phyloP scores from a whole-genome alignment of 1,284 basidiomycete species.

The Thelephora terrestris region DNA sequence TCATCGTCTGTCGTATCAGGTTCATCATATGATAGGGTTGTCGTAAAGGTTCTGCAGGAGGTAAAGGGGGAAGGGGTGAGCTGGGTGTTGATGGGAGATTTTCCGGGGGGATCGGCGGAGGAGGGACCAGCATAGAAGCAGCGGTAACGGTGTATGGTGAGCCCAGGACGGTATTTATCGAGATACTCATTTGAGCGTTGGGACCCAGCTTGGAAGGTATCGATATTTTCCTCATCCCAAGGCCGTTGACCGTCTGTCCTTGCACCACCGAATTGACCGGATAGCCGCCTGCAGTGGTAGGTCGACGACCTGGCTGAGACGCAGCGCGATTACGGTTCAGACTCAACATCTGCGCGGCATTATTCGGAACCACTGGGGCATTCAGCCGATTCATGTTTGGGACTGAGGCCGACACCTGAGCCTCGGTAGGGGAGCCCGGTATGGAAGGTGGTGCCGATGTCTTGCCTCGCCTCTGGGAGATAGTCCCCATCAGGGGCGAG shows the following conservation, averaged over 20 bases:
- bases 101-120: constrained; percentile 38
- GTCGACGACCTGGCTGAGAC: constrained; percentile 60
- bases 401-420: constrained; percentile 29
- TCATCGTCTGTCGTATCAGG: constrained; percentile 72
- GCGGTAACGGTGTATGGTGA: constrained; percentile 27
- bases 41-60: constrained; percentile 65
- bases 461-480: constrained; percentile 59
- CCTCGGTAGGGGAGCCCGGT: constrained; percentile 44
- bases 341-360: constrained; percentile 22
- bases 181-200: constrained; percentile 33
- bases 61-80: constrained; percentile 59
- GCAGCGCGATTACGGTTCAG: constrained; percentile 47
- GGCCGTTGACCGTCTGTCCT: constrained; percentile 24
- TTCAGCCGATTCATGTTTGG: constrained; percentile 27
- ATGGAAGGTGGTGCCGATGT: constrained; percentile 45
- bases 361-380: constrained; percentile 33
- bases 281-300: constrained; percentile 27
- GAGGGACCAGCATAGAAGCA: constrained; percentile 35
- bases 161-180: constrained; percentile 42
- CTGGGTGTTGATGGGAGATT: constrained; percentile 62
- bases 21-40: constrained; percentile 90
- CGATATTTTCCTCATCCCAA: constrained; percentile 44
- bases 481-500: constrained; percentile 52
- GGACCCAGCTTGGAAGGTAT: constrained; percentile 48
- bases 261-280: constrained; percentile 17